A percentile compares a stretch with the other conserved stretches of the same genome.
phyloP scores from a whole-genome alignment of 1,284 basidiomycete species.

The Psilocybe mexicana region DNA sequence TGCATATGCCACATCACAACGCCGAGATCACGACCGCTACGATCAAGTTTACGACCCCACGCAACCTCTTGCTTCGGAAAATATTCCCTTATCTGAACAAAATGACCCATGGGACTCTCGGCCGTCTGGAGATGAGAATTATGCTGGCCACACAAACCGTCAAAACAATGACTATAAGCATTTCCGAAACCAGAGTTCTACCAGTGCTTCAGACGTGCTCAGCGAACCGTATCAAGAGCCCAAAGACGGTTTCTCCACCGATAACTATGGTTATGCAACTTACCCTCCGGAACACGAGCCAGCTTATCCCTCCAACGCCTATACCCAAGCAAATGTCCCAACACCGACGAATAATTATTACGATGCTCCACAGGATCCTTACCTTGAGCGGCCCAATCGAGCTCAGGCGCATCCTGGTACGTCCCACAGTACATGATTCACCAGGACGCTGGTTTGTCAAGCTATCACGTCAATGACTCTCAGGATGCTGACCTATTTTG shows the following conservation, averaged over 20 bases:
- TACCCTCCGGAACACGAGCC: conserved; percentile 30
- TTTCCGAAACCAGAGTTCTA: conserved; percentile 50
- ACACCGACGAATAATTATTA: conserved; percentile 42
- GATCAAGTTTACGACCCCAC: conserved; percentile 72
- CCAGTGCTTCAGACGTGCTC: conserved; percentile 58
- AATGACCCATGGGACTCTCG: conserved; percentile 76
- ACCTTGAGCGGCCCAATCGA: conserved; percentile 40
- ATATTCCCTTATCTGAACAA: conserved; percentile 62
- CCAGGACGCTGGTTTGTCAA: conserved; percentile 6
- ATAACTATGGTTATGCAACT: conserved; percentile 31
- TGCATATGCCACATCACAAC: conserved; percentile 75
- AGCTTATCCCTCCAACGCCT: conserved; percentile 35
- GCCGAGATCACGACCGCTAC: conserved; percentile 79
- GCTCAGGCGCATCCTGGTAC: conserved; percentile 53
- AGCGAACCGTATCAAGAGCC: conserved; percentile 49
- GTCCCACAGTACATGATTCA: conserved; percentile 28
- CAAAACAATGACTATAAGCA: conserved; percentile 41
- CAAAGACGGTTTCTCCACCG: conserved; percentile 40
- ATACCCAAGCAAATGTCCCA: conserved; percentile 46
- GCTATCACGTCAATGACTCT: conserved; percentile 9
- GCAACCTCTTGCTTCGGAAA: conserved; percentile 58
- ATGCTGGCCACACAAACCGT: conserved; percentile 18
- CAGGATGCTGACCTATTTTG: conserved; percentile 6
- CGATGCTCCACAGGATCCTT: conserved; percentile 23
- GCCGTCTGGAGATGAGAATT: conserved; percentile 48